phyloP scores from a whole-genome alignment of 345 rosid species.

The Eucalyptus marginata region DNA sequence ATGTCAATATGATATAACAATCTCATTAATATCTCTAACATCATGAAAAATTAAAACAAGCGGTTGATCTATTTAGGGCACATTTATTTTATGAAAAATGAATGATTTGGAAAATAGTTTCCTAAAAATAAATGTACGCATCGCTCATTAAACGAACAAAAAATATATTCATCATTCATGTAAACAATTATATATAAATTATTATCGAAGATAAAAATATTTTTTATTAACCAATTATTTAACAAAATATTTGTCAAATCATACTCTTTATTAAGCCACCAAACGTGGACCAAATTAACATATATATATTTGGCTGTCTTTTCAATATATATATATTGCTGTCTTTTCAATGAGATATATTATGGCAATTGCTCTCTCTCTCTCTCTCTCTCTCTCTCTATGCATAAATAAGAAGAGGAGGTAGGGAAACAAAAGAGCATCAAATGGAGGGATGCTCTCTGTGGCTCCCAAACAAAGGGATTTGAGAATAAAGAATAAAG shows the following conservation, averaged over 20 bases:
- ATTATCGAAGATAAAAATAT: neutral
- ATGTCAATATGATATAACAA: neutral
- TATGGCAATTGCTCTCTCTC: neutral
- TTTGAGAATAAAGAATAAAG: neutral
- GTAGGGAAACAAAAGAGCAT: neutral
- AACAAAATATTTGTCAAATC: too few species aligned
- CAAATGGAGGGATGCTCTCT: neutral
- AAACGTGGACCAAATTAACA: neutral
- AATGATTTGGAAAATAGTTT: fast-evolving
- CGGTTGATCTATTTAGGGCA: fast-evolving
- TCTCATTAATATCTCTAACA: neutral
- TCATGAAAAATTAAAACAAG: neutral
- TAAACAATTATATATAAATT: neutral
- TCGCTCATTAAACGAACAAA: neutral
- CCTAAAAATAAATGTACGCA: fast-evolving
- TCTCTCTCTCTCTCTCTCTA: neutral
- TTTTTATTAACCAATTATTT: neutral
- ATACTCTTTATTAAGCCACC: neutral
- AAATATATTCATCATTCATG: neutral
- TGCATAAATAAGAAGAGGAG: neutral
- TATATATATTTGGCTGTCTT: neutral
- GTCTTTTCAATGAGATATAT: neutral
- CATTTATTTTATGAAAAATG: fast-evolving
- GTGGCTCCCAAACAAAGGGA: neutral
- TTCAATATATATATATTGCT: neutral